Percentiles rank a stretch among this genome's conserved stretches.
These are phyloP conservation scores for Lepidium campestre DNA, from an alignment of 441 rosid genomes.

Conservation along the genomic window DNA sequence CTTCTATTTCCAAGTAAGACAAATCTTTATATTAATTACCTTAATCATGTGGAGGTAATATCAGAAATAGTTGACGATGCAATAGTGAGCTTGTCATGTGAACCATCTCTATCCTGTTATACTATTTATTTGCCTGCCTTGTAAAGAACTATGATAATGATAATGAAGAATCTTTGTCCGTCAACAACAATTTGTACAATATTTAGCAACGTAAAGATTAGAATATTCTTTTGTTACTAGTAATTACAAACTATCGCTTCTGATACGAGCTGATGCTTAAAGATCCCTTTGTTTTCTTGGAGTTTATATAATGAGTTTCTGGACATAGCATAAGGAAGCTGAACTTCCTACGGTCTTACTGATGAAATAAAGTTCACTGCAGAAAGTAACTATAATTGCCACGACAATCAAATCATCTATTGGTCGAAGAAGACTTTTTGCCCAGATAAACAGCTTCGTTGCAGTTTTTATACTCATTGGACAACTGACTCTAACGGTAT, in stretches of 20 bases:
- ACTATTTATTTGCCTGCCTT: background rate
- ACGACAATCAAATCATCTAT: constrained; percentile 65
- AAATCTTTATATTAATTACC: background rate
- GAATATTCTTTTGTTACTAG: background rate
- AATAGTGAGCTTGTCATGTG: background rate
- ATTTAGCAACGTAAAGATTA: background rate
- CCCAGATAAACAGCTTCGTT: constrained; percentile 90
- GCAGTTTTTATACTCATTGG: constrained; percentile 89
- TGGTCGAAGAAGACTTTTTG: constrained; percentile 80
- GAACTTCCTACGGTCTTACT: background rate
- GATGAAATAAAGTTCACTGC: constrained; percentile 27
- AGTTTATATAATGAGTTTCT: background rate
- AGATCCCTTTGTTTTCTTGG: background rate
- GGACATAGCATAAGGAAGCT: background rate
- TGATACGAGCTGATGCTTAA: background rate
- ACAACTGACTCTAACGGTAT: constrained; percentile 85
- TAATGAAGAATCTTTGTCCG: background rate
- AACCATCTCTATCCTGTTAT: background rate
- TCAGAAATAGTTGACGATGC: background rate
- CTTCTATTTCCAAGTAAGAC: constrained; percentile 88
- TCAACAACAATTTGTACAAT: background rate
- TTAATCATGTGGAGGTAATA: background rate
- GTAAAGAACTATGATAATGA: background rate
- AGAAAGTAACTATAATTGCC: constrained; percentile 91
- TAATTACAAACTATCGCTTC: background rate